Base-by-base conservation (phyloP, 805 yeast genomes). In the Lachancea thermotolerans region DNA sequence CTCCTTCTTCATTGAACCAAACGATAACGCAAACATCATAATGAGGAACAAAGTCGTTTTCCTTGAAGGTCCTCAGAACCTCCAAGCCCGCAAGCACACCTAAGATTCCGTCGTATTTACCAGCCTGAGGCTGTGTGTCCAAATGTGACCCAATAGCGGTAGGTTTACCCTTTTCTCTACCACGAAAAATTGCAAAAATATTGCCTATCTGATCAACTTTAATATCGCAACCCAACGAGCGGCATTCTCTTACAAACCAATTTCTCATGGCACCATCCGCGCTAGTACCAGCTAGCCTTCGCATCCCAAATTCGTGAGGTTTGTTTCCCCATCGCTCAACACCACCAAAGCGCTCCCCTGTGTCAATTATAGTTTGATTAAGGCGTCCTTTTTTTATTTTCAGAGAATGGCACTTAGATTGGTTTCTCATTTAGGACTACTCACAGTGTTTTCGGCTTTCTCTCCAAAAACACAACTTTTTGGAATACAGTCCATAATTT, bases 1-100 rank as follows among this genome's bases (percentile, higher is more conserved):
- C 88, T 45, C 90, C 90, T 65, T 82, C 90, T 58, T 82, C 90
- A 56, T 82, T 82, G 60, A 81, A 78, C 90, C 90, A 82, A 55
- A 77, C 72, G 35, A 82, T 71, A 4, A 79, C 70, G 5, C 82
- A 79, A 45, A 82, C 73, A 8, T 88, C 88, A 49, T 69, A 81
- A 44, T 78, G 73, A 14, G 90, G 86, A 9, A 67, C 69, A 54
- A 65, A 73, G 37, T 70, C 66, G 58, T 78, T 77, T n/a, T 78
- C 85, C 47, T 78, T 75, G 56, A 82, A 64, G 3, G 87, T 81
- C 48, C 86, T 67, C 52, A 82, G 61, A 4, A 82, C 79, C 61
- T 82, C 87, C 39, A 82, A 64, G 1, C 86, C 88, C 9, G 82
- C 64, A 37, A 81, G 65, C 4, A 82, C 88, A 15, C 90, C 90